phyloP scores from a whole-genome alignment of 495 filamentous ascomycete genomes.

The Daldinia childiae region DNA sequence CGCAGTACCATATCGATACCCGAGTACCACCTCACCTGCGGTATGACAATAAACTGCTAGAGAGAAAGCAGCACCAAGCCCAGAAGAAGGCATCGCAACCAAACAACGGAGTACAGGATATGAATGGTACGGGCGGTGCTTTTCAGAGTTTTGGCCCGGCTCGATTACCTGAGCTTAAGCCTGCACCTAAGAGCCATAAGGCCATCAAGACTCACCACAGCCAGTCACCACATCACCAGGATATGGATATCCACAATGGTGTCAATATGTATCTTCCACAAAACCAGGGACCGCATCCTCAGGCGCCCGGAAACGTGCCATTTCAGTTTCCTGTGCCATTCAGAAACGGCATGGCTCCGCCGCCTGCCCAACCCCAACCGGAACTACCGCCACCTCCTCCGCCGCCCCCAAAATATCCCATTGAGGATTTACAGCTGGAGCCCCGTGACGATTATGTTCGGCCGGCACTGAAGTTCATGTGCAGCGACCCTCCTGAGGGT shows the following conservation, averaged over 20 bases:
- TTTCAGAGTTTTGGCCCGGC: conserved; percentile 57
- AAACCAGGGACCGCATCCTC: conserved; percentile 51
- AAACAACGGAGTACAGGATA: conserved; percentile 51
- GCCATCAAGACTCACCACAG: conserved; percentile 56
- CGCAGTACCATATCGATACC: conserved; percentile 82
- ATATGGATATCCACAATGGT: conserved; percentile 46
- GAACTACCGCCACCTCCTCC: conserved; percentile 69
- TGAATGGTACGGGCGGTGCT: conserved; percentile 47
- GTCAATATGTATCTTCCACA: conserved; percentile 50
- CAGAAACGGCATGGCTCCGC: conserved; percentile 50
- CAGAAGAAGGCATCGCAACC: conserved; percentile 72
- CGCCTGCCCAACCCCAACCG: conserved; percentile 38
- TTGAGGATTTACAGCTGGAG: conserved; percentile 87
- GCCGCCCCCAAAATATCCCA: conserved; percentile 90
- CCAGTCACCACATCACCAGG: conserved; percentile 29
- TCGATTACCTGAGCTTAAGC: conserved; percentile 78
- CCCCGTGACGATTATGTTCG: conserved; percentile 67
- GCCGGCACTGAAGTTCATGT: conserved; percentile 81
- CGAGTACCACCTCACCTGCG: conserved; percentile 84
- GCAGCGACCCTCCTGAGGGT: conserved; percentile 62
- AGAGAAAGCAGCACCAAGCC: conserved; percentile 73
- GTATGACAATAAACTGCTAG: conserved; percentile 78
- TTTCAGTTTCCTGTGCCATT: conserved; percentile 56
- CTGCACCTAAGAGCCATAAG: conserved; percentile 80
- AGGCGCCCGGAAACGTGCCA: conserved; percentile 52